Conservation (phyloP, 805 yeast genomes). For the Candida incommunis region DNA sequence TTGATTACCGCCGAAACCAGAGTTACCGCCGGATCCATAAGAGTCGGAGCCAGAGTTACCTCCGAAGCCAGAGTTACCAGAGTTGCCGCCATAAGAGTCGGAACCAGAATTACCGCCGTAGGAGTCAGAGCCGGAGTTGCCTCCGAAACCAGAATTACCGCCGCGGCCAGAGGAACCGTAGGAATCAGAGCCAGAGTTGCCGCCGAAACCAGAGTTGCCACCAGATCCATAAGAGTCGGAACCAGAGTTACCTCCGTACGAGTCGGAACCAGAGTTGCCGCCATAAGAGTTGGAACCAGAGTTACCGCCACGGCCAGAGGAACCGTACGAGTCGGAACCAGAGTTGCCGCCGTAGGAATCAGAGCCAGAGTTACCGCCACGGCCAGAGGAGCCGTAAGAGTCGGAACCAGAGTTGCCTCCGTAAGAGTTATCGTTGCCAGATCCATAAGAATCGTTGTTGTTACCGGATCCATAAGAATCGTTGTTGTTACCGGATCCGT, state of each 20-base stretch:
- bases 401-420: conserved; percentile 16
- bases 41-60: conserved; percentile 4
- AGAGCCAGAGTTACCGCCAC: conserved; percentile 21
- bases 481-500: conserved; percentile 13
- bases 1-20: conserved; percentile 14
- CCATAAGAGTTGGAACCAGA: conserved; percentile 16
- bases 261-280: conserved; percentile 11
- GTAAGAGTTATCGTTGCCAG: conserved; percentile 6
- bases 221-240: too few relatives aligned
- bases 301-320: conserved; percentile 9
- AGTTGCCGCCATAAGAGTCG: conserved; percentile 9
- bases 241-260: conserved; percentile 7
- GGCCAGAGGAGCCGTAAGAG: conserved; percentile 22
- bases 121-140: conserved; percentile 5
- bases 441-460: conserved; percentile 12
- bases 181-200: conserved; percentile 16
- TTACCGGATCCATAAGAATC: conserved; percentile 20
- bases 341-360: conserved; percentile 23
- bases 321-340: conserved; percentile 15
- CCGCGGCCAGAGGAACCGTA: conserved; percentile 20
- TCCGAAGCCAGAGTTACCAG: conserved; percentile 5
- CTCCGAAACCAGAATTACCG: conserved; percentile 16
- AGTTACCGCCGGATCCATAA: neutral
- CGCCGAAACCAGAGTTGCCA: conserved; percentile 7
- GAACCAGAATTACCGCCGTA: conserved; percentile 3